Conservation (phyloP, 768 basidiomycete genomes). For the Cubamyces lactineus region DNA sequence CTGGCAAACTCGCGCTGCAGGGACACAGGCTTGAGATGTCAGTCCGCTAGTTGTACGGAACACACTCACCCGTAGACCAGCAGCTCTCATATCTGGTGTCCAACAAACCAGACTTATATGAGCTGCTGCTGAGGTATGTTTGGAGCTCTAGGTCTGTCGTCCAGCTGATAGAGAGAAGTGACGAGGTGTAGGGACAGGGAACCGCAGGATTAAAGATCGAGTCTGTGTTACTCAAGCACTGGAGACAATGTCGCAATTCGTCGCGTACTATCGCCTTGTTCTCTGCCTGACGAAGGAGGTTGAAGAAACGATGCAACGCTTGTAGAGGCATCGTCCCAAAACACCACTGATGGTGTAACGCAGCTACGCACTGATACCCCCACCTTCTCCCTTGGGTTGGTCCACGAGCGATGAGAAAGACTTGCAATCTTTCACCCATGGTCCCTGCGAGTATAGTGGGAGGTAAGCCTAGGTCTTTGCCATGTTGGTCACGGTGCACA, state of each 20-base stretch:
- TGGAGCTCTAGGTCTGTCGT: slow-evolving; percentile 31
- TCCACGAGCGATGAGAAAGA: slow-evolving; percentile 42
- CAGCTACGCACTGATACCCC: slow-evolving; percentile 44
- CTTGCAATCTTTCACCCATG: slow-evolving; percentile 46
- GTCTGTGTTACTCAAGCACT: slow-evolving; percentile 27
- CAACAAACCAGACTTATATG: slow-evolving; percentile 10
- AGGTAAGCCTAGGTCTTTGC: too few relatives aligned
- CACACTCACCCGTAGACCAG: background rate
- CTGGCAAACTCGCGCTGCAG: too few relatives aligned
- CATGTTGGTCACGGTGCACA: too few relatives aligned
- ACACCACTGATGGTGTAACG: slow-evolving; percentile 45
- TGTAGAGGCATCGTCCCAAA: slow-evolving; percentile 39
- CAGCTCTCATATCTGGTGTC: background rate
- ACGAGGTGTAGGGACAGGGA: slow-evolving; percentile 40
- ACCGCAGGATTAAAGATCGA: slow-evolving; percentile 24
- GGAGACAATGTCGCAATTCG: slow-evolving; percentile 38
- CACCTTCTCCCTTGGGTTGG: slow-evolving; percentile 23
- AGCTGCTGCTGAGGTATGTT: slow-evolving; percentile 24
- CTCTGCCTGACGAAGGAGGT: slow-evolving; percentile 38
- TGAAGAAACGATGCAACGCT: slow-evolving; percentile 38
- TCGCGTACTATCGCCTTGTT: slow-evolving; percentile 41
- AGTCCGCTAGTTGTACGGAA: too few relatives aligned
- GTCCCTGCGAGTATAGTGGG: background rate
- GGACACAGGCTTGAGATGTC: too few relatives aligned
- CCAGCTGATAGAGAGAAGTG: slow-evolving; percentile 38